Evolutionary conservation across 305 asterid species (phyloP).

Genomic region (Fraxinus sp.): DNA sequence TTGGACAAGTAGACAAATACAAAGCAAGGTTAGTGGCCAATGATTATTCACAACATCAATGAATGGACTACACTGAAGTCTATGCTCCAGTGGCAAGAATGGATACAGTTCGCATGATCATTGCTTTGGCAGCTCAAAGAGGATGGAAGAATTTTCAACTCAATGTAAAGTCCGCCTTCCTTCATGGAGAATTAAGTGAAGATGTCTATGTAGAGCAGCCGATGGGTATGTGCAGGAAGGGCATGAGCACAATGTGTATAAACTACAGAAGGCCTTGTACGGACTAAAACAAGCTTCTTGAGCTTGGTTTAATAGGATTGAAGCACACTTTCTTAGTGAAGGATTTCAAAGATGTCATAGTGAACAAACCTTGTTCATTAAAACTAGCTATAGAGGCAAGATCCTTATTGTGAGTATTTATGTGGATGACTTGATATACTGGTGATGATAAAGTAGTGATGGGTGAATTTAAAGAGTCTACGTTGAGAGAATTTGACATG

Average conservation of each 20-base stretch:
- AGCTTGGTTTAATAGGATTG: constrained; percentile 7
- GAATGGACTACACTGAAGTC: background rate
- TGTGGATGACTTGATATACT: background rate
- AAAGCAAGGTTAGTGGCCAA: background rate
- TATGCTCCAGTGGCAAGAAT: background rate
- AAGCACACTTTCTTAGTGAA: background rate
- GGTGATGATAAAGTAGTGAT: background rate
- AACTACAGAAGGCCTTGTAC: background rate
- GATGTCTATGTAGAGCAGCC: background rate
- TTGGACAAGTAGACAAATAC: background rate
- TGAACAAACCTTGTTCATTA: background rate
- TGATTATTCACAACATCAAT: background rate
- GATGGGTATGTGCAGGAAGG: background rate
- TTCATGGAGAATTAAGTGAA: background rate
- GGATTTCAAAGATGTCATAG: background rate
- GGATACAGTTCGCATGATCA: background rate
- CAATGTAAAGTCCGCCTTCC: background rate
- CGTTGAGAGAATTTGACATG: background rate
- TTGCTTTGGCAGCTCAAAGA: background rate
- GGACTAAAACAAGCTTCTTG: background rate
- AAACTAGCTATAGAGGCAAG: background rate
- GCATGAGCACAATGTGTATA: background rate
- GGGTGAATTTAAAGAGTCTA: background rate
- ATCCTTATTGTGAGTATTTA: constrained; percentile 7
- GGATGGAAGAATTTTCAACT: background rate